Evolutionary conservation across 2,329 filamentous ascomycete genomes (phyloP), one percentile per base, ranked within the genome.

Genomic region (Clarireedia paspali): DNA sequence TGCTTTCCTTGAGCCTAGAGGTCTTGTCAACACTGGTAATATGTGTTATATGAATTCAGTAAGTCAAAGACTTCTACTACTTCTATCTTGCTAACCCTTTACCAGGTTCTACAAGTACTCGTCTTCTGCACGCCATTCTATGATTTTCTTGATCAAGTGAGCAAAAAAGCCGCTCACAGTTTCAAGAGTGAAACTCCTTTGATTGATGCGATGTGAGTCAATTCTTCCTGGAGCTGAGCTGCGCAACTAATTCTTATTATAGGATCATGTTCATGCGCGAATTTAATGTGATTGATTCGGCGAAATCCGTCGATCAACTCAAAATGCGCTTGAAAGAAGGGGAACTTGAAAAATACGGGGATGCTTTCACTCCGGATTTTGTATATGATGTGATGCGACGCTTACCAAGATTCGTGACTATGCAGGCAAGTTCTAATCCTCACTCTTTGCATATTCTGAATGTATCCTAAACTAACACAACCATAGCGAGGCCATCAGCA

Each of bases 41-140:
- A 95, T 97, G 89, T 99, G 94, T 73, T 99, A 99, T 74, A 97
- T 99, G 94, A 99, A 97, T 76, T 96, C 94, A 61, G 92, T 96
- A 79, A 74, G 89, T 75, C 9, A 12, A 9, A 12, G 3, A 34
- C 5, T 34, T 34, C 12, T 34, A 12, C 9, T 34, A 12, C 30
- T 12, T 34, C 10, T 4, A 34, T 34, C 10, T 34, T 34, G 30
- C 30, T 34, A 34, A 34, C 9, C 30, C 63, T 30, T 39, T 6
- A 44, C 6, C 62, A 96, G 91, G 86, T 97, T 71, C 80, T 99
- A 62, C 94, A 99, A 86, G 88, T 95, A 69, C 82, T 99, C 66
- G 82, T 96, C 63, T 97, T 91, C 70, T 97, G 91, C 72, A 80
- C 85, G 64, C 94, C 94, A 5, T 99, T 99, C 70, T 96, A 95